phyloP scores from a whole-genome alignment of 208 protist genomes.

The Trypanosoma scelopori region DNA sequence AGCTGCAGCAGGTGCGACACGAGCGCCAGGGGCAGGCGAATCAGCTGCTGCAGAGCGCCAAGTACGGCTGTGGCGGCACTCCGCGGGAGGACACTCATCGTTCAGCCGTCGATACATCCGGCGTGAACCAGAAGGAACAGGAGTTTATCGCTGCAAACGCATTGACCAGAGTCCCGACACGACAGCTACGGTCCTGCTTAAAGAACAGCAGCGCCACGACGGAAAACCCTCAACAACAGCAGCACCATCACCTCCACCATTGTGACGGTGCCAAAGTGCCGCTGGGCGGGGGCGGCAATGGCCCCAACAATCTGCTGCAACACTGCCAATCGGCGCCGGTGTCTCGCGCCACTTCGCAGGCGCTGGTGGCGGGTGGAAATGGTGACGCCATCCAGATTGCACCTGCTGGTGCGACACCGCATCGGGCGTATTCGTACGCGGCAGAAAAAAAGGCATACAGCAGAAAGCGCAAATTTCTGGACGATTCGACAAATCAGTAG shows the following conservation, averaged over 20 bases:
- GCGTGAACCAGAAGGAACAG: slow-evolving; percentile 30
- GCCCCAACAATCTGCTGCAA: neutral
- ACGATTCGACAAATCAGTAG: slow-evolving; percentile 68
- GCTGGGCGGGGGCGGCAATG: slow-evolving; percentile 6
- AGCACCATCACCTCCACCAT: too few relatives aligned
- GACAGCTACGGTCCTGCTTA: slow-evolving; percentile 56
- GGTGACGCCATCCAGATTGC: slow-evolving; percentile 19
- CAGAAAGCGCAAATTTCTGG: slow-evolving; percentile 68
- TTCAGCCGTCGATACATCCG: slow-evolving; percentile 10
- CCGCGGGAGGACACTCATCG: neutral
- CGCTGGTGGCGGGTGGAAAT: slow-evolving; percentile 30
- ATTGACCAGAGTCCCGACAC: slow-evolving; percentile 39
- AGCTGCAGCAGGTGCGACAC: slow-evolving; percentile 44
- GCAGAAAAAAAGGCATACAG: slow-evolving; percentile 34
- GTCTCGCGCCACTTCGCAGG: slow-evolving; percentile 55
- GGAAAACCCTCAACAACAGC: slow-evolving; percentile 1
- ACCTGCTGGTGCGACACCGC: slow-evolving; percentile 37
- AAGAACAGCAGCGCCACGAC: slow-evolving; percentile 19
- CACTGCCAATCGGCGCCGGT: slow-evolving; percentile 43
- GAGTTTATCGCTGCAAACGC: slow-evolving; percentile 44
- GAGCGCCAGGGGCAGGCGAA: slow-evolving; percentile 39
- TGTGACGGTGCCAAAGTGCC: neutral
- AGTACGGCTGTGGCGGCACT: slow-evolving; percentile 4
- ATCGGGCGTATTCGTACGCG: slow-evolving; percentile 59
- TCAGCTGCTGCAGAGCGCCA: slow-evolving; percentile 1